These are phyloP conservation scores for Zymoseptoria pseudotritici DNA, from an alignment of 2,329 filamentous ascomycete genomes.

Conservation along the genomic window DNA sequence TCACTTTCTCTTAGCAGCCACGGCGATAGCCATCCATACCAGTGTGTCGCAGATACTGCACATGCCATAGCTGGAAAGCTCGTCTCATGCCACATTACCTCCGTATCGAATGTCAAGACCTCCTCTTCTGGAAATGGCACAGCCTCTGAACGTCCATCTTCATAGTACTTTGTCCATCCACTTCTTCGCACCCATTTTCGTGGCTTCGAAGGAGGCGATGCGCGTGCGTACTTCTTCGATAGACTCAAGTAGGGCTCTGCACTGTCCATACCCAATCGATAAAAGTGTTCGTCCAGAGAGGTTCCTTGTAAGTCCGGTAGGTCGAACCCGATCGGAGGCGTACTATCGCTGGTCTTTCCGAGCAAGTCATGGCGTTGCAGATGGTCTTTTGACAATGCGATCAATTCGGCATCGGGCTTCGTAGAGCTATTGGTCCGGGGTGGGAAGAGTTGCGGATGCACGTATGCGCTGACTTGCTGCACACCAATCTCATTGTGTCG, in stretches of 20 bases:
- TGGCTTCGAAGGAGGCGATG: slow-evolving; percentile 51
- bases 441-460: slow-evolving; percentile 76
- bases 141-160: slow-evolving; percentile 62
- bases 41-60: slow-evolving; percentile 77
- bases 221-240: slow-evolving; percentile 66
- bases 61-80: slow-evolving; percentile 96
- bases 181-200: slow-evolving; percentile 70
- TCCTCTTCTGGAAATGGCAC: slow-evolving; percentile 71
- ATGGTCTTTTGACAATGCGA: slow-evolving; percentile 75
- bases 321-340: slow-evolving; percentile 71
- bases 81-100: slow-evolving; percentile 92
- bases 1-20: slow-evolving; percentile 83
- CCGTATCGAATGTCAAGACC: slow-evolving; percentile 88
- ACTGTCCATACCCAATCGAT: slow-evolving; percentile 75
- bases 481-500: slow-evolving; percentile 91
- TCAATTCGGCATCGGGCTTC: slow-evolving; percentile 67
- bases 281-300: slow-evolving; percentile 88
- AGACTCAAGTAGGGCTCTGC: slow-evolving; percentile 74
- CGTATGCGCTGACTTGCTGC: slow-evolving; percentile 79
- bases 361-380: slow-evolving; percentile 76
- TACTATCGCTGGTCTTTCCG: slow-evolving; percentile 78
- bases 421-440: slow-evolving; percentile 42
- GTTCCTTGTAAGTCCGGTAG: slow-evolving; percentile 70
- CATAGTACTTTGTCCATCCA: slow-evolving; percentile 90
- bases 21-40: slow-evolving; percentile 96